A percentile compares a stretch with the other conserved stretches of the same genome.
Evolutionary conservation across 176 grass and related monocot species (phyloP).

Genomic region (Carex kokanica): DNA sequence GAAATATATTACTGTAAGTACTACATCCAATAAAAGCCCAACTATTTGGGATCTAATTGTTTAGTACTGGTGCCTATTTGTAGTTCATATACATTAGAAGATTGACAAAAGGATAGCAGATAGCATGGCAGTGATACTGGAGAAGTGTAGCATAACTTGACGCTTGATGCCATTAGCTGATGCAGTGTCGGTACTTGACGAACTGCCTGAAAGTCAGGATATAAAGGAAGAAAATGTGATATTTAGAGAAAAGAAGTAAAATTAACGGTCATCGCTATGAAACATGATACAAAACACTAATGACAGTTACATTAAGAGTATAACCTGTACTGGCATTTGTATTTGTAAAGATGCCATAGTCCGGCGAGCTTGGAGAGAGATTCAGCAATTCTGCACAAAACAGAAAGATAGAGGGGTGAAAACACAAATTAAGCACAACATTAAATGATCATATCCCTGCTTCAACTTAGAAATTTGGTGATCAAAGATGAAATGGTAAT

Average conservation of each 20-base stretch:
- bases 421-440: neutral
- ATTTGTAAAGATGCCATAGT: constrained; percentile 23
- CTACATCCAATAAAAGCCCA: too few relatives aligned
- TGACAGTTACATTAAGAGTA: neutral
- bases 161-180: neutral
- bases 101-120: constrained; percentile 7
- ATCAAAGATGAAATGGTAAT: neutral
- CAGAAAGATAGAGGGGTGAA: neutral
- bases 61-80: neutral
- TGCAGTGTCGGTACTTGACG: neutral
- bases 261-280: neutral
- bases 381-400: constrained; percentile 21
- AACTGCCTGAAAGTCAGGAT: neutral
- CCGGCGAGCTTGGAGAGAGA: constrained; percentile 22
- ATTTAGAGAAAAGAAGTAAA: neutral
- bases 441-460: neutral
- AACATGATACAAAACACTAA: neutral
- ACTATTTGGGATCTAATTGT: too few relatives aligned
- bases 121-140: neutral
- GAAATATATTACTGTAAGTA: too few relatives aligned
- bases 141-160: neutral
- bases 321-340: constrained; percentile 18
- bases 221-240: neutral
- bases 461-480: neutral
- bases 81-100: neutral